Conservation (phyloP, 108 stramenopile species). For the Stephanodiscus triporus region DNA sequence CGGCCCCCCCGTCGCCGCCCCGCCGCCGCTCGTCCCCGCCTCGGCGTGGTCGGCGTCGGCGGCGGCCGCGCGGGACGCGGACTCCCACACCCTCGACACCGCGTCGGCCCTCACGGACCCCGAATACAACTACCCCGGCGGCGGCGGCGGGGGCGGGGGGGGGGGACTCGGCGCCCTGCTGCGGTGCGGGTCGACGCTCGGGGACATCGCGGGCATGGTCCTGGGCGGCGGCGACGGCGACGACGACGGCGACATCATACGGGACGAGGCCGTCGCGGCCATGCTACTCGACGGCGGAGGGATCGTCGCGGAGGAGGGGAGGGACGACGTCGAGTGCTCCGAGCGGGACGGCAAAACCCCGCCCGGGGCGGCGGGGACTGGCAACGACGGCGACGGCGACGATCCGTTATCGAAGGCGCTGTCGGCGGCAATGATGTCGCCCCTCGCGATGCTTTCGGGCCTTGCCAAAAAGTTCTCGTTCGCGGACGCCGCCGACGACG, state of each 20-base stretch:
- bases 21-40: no score
- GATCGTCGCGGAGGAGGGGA: neutral
- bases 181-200: neutral
- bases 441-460: no score
- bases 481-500: neutral
- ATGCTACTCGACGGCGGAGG: neutral
- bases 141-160: neutral
- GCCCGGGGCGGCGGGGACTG: no score
- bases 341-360: neutral
- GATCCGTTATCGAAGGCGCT: no score
- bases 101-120: conserved; percentile 38
- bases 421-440: no score
- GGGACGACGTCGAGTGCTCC: conserved; percentile 6
- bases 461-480: no score
- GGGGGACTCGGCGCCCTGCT: neutral
- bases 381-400: no score
- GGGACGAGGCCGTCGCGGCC: neutral
- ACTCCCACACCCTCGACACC: conserved; percentile 26
- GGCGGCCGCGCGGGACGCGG: neutral
- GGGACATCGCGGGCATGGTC: neutral
- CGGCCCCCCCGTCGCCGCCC: no score
- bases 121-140: conserved; percentile 1
- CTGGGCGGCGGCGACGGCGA: neutral
- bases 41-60: neutral
- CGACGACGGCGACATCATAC: no score